Evolutionary conservation across 2,329 filamentous ascomycete genomes (phyloP), one percentile per base, ranked within the genome.

Genomic region (Fusarium tupiense): DNA sequence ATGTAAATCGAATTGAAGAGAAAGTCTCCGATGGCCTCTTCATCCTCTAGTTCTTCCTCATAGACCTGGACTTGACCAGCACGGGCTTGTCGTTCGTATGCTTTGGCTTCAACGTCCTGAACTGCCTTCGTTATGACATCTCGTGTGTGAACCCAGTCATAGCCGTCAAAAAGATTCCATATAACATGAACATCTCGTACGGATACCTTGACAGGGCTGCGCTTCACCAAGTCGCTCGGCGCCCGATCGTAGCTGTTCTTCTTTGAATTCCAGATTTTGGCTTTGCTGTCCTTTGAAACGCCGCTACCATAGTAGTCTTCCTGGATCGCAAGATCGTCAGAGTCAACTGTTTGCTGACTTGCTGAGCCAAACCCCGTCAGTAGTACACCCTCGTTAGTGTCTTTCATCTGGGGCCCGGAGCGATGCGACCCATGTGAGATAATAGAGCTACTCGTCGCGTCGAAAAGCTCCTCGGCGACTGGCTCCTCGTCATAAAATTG

Each of bases 1-100:
- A 99, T 98, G 84, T 98, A 99, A 62, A 99, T 98, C 0, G 96
- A 99, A 81, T 99, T 98, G 88, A 99, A 99, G 22, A 99, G 87
- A 76, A 97, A 97, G 81, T 99, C 97, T 11, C 94, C 95, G 82
- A 98, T 97, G 11, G 93, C 93, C 19, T 91, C 94, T 82, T 95
- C 93, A 49, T 95, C 93, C 56, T 97, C 93, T 29, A 92, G 89
- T 31, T 96, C 91, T 41, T 91, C 92, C 61, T 92, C 93, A 61
- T 88, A 86, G 14, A 88, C 85, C 61, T 88, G 86, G 68, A 89
- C 85, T 61, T 90, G 89, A 11, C 88, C 87, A 50, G 85, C 82
- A 47, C 89, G 87, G 31, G 89, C 85, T 67, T 91, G 90, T 64
- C 92, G 91, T 80, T 98, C 94, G 53, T 92, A 91, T 3, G 94